phyloP scores from a whole-genome alignment of 805 yeast genomes.

The Tetrapisispora nanseiensis region DNA sequence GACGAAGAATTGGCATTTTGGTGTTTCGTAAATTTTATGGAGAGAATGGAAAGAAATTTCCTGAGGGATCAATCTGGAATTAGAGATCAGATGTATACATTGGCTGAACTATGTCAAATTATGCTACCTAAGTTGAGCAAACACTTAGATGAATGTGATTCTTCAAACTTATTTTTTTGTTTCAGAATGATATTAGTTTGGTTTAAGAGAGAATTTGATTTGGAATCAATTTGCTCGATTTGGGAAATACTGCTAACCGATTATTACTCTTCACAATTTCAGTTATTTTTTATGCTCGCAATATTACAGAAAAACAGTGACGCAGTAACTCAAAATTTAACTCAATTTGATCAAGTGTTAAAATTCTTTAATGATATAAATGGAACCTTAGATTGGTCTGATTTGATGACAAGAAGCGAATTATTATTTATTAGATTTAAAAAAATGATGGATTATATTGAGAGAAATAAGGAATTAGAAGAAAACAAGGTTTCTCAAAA shows the following conservation, averaged over 20 bases:
- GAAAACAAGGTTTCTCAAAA: neutral
- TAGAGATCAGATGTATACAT: conserved; percentile 73
- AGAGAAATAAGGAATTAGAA: conserved; percentile 35
- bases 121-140: conserved; percentile 78
- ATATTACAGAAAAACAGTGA: conserved; percentile 81
- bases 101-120: conserved; percentile 79
- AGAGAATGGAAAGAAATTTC: conserved; percentile 89
- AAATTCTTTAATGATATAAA: conserved; percentile 87
- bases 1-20: conserved; percentile 81
- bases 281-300: conserved; percentile 77
- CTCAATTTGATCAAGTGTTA: conserved; percentile 81
- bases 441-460: conserved; percentile 71
- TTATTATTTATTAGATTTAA: conserved; percentile 69
- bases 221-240: conserved; percentile 64
- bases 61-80: conserved; percentile 88
- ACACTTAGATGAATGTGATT: conserved; percentile 80
- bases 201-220: conserved; percentile 85
- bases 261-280: conserved; percentile 76
- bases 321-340: conserved; percentile 62
- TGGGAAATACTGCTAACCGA: conserved; percentile 95
- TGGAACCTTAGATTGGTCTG: conserved; percentile 64
- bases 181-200: conserved; percentile 92
- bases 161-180: conserved; percentile 84
- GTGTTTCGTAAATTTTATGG: conserved; percentile 84
- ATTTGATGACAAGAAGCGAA: conserved; percentile 75